These are phyloP conservation scores for Yamadazyma kitorensis DNA, from an alignment of 805 yeast species.

Conservation along the genomic window DNA sequence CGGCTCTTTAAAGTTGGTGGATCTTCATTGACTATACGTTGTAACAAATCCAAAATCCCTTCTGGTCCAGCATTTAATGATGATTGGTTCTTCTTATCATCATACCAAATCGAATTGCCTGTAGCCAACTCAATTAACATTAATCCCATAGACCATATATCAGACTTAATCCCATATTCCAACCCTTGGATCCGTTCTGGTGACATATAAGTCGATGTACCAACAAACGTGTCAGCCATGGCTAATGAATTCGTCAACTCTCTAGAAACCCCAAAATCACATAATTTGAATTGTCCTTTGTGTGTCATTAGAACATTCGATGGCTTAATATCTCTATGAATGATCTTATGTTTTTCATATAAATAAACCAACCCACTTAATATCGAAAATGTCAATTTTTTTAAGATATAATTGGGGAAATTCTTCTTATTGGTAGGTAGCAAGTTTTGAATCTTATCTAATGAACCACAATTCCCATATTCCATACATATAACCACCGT, in stretches of 20 bases:
- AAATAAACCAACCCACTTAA: constrained; percentile 78
- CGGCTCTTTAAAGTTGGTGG: constrained; percentile 64
- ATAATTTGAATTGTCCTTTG: constrained; percentile 81
- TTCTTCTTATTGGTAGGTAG: constrained; percentile 21
- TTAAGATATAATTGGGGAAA: constrained; percentile 62
- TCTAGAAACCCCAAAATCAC: constrained; percentile 96
- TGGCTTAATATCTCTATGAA: constrained; percentile 96
- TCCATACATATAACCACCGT: constrained; percentile 93
- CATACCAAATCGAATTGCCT: constrained; percentile 76
- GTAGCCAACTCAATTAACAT: constrained; percentile 86
- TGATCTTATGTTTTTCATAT: constrained; percentile 79
- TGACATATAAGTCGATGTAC: constrained; percentile 94
- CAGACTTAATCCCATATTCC: constrained; percentile 90
- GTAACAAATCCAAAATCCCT: constrained; percentile 86
- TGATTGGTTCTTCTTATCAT: constrained; percentile 5
- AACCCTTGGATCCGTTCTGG: constrained; percentile 98
- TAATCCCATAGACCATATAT: constrained; percentile 94
- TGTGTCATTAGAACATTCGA: constrained; percentile 87
- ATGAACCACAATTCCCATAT: constrained; percentile 90
- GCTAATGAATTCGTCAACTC: constrained; percentile 84
- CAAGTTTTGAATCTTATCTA: constrained; percentile 74
- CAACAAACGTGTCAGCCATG: constrained; percentile 93
- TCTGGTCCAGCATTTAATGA: constrained; percentile 48
- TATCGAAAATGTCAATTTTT: constrained; percentile 72
- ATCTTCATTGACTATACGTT: constrained; percentile 88